Evolutionary conservation across 371 early-diverging fungal species (phyloP).

Genomic region (Mortierella sp.): DNA sequence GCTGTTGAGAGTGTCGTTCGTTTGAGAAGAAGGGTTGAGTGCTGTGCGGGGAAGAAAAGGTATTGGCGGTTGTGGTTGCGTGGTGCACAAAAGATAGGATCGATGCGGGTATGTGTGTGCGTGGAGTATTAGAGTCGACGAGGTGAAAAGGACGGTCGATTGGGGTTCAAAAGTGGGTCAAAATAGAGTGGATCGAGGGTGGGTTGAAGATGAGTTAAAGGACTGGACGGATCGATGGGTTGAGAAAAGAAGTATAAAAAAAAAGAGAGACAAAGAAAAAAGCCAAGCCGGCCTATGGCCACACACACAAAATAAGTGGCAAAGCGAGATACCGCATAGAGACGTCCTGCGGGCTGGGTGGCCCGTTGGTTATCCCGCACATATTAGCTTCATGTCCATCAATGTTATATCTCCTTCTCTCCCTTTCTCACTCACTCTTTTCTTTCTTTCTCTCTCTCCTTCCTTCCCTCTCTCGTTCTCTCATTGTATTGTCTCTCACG

Average conservation of each 20-base stretch:
- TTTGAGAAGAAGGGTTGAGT: not conserved
- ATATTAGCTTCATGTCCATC: not conserved
- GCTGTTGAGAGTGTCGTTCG: not conserved
- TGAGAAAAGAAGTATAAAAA: not conserved
- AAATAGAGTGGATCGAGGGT: too few relatives aligned
- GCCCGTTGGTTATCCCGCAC: not conserved
- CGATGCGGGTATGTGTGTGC: not conserved
- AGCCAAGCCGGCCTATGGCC: not conserved
- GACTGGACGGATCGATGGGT: not conserved
- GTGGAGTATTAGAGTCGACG: not conserved
- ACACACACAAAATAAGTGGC: not conserved
- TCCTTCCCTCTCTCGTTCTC: not conserved
- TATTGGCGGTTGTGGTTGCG: not conserved
- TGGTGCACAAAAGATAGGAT: not conserved
- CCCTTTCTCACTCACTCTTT: not conserved
- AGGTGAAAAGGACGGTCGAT: not conserved
- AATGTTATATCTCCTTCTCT: not conserved
- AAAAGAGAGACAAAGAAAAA: not conserved
- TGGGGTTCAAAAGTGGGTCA: not conserved
- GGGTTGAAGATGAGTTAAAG: too few relatives aligned
- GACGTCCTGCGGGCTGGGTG: not conserved
- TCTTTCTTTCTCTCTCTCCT: not conserved
- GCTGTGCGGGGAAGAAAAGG: not conserved
- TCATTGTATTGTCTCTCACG: not conserved
- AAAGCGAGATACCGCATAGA: not conserved